Percentiles rank a stretch among this genome's conserved stretches.
phyloP scores from a whole-genome alignment of 1,284 basidiomycete genomes.

The Naganishia liquefaciens region DNA sequence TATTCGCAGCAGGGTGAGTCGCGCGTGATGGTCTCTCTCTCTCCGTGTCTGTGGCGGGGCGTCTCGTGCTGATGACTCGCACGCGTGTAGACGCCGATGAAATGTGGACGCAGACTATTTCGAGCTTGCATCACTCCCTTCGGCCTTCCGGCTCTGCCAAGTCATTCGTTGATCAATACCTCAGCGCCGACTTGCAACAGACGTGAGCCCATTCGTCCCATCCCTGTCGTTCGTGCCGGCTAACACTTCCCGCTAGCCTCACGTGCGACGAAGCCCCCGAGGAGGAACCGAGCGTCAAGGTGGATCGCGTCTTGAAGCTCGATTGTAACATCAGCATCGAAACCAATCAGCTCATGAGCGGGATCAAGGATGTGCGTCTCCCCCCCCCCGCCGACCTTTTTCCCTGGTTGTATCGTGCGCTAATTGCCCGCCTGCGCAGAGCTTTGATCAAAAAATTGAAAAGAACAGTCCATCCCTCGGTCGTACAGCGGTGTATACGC shows the following conservation, averaged over 20 bases:
- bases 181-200: constrained; percentile 78
- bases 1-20: constrained; percentile 82
- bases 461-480: constrained; percentile 79
- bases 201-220: constrained; percentile 62
- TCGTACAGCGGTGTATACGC: constrained; percentile 79
- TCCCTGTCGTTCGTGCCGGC: too few relatives aligned
- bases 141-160: constrained; percentile 49
- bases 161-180: constrained; percentile 76
- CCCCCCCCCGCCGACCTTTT: not conserved
- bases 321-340: constrained; percentile 85
- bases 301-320: constrained; percentile 80
- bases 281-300: constrained; percentile 66
- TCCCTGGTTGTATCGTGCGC: not conserved
- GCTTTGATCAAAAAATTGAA: constrained; percentile 79
- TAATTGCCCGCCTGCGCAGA: constrained; percentile 55
- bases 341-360: constrained; percentile 87
- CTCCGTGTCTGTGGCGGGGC: constrained; percentile 8
- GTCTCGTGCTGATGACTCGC: not conserved
- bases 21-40: too few relatives aligned
- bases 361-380: constrained; percentile 74
- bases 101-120: constrained; percentile 83
- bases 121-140: constrained; percentile 68
- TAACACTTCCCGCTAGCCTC: constrained; percentile 57
- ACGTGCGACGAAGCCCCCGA: constrained; percentile 77
- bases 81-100: constrained; percentile 81